phyloP scores from a whole-genome alignment of 805 yeast species.

The Candida jianshihensis region DNA sequence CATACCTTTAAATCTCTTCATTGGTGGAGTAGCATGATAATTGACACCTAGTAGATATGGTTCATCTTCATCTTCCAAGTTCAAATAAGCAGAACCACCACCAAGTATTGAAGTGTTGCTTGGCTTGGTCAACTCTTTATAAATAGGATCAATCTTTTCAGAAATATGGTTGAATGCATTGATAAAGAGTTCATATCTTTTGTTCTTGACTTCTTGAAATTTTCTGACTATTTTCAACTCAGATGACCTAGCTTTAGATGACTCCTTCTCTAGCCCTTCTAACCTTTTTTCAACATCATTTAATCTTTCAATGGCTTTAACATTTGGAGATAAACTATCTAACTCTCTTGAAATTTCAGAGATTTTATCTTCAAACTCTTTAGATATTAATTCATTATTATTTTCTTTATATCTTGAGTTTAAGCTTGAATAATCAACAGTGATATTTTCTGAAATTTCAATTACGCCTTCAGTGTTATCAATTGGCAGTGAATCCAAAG shows the following conservation, averaged over 20 bases:
- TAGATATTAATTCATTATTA: constrained; percentile 21
- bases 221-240: constrained; percentile 49
- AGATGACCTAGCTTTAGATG: constrained; percentile 48
- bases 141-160: constrained; percentile 62
- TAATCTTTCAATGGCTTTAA: constrained; percentile 71
- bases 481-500: constrained; percentile 54
- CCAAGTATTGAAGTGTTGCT: constrained; percentile 50
- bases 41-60: constrained; percentile 80
- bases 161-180: constrained; percentile 75
- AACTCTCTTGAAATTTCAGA: constrained; percentile 27
- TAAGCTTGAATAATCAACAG: constrained; percentile 46
- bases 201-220: constrained; percentile 52
- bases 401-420: constrained; percentile 36
- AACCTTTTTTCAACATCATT: constrained; percentile 58
- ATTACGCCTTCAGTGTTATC: constrained; percentile 38
- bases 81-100: constrained; percentile 91
- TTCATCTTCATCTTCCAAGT: constrained; percentile 82
- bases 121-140: constrained; percentile 74
- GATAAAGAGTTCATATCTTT: constrained; percentile 58
- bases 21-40: constrained; percentile 94
- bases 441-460: constrained; percentile 38
- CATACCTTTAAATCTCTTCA: constrained; percentile 89
- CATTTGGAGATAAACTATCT: constrained; percentile 60
- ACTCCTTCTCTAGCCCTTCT: constrained; percentile 56
- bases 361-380: constrained; percentile 33